Evolutionary conservation across 2,329 filamentous ascomycete genomes (phyloP).

Genomic region (Trichoderma guizhouense): DNA sequence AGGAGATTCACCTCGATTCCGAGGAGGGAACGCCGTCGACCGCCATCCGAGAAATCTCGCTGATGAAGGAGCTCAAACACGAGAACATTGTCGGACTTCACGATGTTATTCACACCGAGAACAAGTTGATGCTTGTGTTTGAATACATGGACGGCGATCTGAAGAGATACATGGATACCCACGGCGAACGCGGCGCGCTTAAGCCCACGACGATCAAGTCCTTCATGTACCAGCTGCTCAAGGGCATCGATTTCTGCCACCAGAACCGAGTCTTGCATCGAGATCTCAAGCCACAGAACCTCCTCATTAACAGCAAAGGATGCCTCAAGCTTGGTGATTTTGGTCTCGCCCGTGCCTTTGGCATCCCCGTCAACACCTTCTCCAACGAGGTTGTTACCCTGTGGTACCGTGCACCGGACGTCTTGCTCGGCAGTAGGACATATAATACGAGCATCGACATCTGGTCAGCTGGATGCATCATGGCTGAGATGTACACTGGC

Average conservation of each 20-base stretch:
- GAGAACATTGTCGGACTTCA: conserved; percentile 96
- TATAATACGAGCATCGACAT: conserved; percentile 99
- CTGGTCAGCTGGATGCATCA: conserved; percentile 98
- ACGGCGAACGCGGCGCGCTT: conserved; percentile 83
- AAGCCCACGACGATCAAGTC: conserved; percentile 92
- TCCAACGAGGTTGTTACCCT: conserved; percentile 96
- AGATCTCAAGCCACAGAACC: conserved; percentile 93
- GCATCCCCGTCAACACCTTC: conserved; percentile 96
- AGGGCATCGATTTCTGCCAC: conserved; percentile 96
- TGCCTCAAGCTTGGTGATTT: conserved; percentile 93
- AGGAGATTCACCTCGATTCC: conserved; percentile 97
- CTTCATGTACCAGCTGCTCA: conserved; percentile 97
- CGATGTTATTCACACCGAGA: conserved; percentile 99
- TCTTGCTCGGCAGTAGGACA: conserved; percentile 86
- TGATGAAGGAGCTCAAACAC: conserved; percentile 99
- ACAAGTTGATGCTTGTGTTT: conserved; percentile 99
- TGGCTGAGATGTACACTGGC: conserved; percentile 99
- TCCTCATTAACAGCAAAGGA: conserved; percentile 90
- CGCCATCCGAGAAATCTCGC: conserved; percentile 94
- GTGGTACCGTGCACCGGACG: conserved; percentile 96
- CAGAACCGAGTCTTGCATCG: conserved; percentile 94
- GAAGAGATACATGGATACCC: conserved; percentile 97
- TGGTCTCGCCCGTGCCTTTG: conserved; percentile 88
- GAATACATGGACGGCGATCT: conserved; percentile 98
- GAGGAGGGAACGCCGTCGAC: conserved; percentile 97